phyloP scores from a whole-genome alignment of 2,329 filamentous ascomycete species.

The Pestalotiopsis sp. region DNA sequence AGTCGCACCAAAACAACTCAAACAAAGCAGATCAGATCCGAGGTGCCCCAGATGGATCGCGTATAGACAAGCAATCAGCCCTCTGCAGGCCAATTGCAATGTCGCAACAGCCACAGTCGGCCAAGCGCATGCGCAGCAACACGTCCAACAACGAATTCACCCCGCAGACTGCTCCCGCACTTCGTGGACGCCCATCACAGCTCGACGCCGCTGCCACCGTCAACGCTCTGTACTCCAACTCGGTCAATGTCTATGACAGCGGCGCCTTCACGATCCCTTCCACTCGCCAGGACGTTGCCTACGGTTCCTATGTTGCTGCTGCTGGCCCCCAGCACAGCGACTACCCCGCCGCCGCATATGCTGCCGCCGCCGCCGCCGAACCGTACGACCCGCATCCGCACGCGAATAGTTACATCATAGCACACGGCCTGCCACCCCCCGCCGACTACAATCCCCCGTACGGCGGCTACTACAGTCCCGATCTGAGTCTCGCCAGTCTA shows the following conservation, averaged over 20 bases:
- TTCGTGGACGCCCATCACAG: constrained; percentile 19
- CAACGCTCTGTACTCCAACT: constrained; percentile 3
- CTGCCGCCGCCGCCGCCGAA: constrained; percentile 15
- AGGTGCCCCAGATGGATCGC: constrained; percentile 9
- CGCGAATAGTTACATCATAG: constrained; percentile 28
- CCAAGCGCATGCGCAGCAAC: constrained; percentile 19
- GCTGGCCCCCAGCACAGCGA: constrained; percentile 24
- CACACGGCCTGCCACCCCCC: constrained; percentile 28
- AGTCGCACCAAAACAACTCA: not conserved
- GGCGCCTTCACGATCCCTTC: constrained; percentile 7
- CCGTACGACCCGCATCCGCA: constrained; percentile 29
- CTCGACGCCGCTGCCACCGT: constrained; percentile 5
- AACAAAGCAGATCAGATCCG: not conserved
- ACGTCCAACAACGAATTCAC: constrained; percentile 24
- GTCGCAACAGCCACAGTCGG: constrained; percentile 17
- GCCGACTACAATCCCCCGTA: constrained; percentile 21
- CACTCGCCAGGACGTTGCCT: constrained; percentile 12
- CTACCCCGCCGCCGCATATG: constrained; percentile 15
- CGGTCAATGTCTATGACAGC: constrained; percentile 4
- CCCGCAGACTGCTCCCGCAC: constrained; percentile 34
- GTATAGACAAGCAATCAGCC: constrained; percentile 5
- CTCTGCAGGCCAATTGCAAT: constrained; percentile 14
- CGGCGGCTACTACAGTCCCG: constrained; percentile 1
- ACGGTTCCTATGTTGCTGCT: constrained; percentile 14
- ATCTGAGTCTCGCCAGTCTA: not conserved